A percentile compares a stretch with the other conserved stretches of the same genome.
Evolutionary conservation across 345 rosid genomes (phyloP).

Genomic region (Clarkia xantiana): DNA sequence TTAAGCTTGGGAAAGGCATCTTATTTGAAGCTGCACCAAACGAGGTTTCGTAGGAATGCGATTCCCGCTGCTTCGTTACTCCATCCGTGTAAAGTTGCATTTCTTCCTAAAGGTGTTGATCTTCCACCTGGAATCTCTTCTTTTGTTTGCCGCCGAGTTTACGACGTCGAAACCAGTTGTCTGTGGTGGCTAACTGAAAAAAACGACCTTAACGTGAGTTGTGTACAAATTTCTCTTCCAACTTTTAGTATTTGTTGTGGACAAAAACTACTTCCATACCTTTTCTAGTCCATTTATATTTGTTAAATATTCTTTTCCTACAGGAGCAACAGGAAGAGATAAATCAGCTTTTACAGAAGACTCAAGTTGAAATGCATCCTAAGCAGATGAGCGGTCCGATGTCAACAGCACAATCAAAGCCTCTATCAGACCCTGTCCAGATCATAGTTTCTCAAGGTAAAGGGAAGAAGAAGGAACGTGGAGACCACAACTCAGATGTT

Average conservation of each 20-base stretch:
- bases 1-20: slow-evolving; percentile 79
- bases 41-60: slow-evolving; percentile 87
- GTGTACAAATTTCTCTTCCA: neutral
- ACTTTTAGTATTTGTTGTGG: neutral
- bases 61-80: slow-evolving; percentile 75
- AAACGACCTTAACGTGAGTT: slow-evolving; percentile 69
- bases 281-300: too few relatives aligned
- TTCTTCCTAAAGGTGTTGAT: slow-evolving; percentile 66
- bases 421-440: slow-evolving; percentile 52
- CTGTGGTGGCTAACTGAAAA: slow-evolving; percentile 96
- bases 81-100: slow-evolving; percentile 94
- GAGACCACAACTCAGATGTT: slow-evolving; percentile 56
- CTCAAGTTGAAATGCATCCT: slow-evolving; percentile 68
- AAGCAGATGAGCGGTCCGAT: slow-evolving; percentile 16
- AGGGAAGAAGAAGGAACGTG: slow-evolving; percentile 88
- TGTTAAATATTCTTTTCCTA: neutral
- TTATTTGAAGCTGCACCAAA: slow-evolving; percentile 76
- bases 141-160: slow-evolving; percentile 76
- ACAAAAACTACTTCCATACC: too few relatives aligned
- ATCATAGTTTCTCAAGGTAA: slow-evolving; percentile 51
- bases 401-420: slow-evolving; percentile 34
- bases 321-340: slow-evolving; percentile 28
- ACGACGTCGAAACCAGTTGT: slow-evolving; percentile 53
- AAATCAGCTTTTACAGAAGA: slow-evolving; percentile 52
- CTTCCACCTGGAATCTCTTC: slow-evolving; percentile 73